phyloP scores from a whole-genome alignment of 2,329 filamentous ascomycete species.

The Ophiostoma ulmi region DNA sequence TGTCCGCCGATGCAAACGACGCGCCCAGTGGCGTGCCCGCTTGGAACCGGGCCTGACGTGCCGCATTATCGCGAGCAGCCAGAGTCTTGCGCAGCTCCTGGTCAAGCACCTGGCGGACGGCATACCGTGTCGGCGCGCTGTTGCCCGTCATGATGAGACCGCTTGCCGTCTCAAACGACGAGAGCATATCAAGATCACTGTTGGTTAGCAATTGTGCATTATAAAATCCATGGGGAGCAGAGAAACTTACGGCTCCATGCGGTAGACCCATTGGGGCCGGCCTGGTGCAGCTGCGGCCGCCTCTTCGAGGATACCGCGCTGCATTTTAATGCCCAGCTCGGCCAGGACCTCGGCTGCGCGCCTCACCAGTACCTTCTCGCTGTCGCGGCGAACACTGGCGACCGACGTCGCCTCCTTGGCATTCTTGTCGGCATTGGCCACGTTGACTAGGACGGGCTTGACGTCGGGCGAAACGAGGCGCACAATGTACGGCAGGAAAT shows the following conservation, averaged over 20 bases:
- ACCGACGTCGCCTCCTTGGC: conserved; percentile 49
- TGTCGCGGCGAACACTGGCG: conserved; percentile 82
- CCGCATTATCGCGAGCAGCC: conserved; percentile 58
- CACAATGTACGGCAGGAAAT: conserved; percentile 78
- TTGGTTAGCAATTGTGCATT: not conserved
- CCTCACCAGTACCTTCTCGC: conserved; percentile 73
- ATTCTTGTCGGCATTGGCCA: conserved; percentile 38
- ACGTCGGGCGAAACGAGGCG: conserved; percentile 83
- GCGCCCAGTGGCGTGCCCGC: conserved; percentile 42
- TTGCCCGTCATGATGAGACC: conserved; percentile 49
- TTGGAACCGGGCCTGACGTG: conserved; percentile 59
- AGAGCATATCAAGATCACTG: conserved; percentile 69
- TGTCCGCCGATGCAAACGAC: conserved; percentile 13
- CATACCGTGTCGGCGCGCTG: conserved; percentile 75
- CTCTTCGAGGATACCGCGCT: conserved; percentile 70
- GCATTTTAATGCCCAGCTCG: conserved; percentile 75
- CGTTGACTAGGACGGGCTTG: conserved; percentile 75
- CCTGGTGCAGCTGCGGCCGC: conserved; percentile 41
- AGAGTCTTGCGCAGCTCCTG: conserved; percentile 78
- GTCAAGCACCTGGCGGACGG: conserved; percentile 86
- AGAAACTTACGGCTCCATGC: conserved; percentile 78
- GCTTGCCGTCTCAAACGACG: conserved; percentile 65
- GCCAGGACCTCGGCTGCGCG: conserved; percentile 75
- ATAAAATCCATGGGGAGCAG: not conserved
- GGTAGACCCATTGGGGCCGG: conserved; percentile 70